Evolutionary conservation across 345 rosid species (phyloP), one percentile per base, ranked within the genome.

Genomic region (Excoecaria cochinchinensis): DNA sequence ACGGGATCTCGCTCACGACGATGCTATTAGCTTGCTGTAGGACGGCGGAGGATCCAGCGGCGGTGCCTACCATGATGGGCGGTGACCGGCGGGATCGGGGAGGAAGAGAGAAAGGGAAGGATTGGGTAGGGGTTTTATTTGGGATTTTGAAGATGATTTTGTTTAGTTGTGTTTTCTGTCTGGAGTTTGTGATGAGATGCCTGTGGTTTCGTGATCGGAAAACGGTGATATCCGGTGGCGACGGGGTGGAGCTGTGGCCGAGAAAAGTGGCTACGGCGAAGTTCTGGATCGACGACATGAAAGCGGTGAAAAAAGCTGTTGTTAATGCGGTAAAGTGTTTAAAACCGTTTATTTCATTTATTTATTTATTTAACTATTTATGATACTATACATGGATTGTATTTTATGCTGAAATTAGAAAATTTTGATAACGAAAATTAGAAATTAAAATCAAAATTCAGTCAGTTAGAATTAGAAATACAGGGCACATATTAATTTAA

Each of bases 191-290:
- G 25, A 4, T 68, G 77, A 86, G 86, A 70, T 21, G 38, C 46
- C 42, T 84, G 64, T 84, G 80, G 78, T 70, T 83, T 61, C 15
- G 79, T 31, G 91, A 90, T 36, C 58, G 72, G 80, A 77, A 80
- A 67, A 87, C 88, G 24, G 81, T n/a, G 63, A 74, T 85, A 3
- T 72, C 80, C 25, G 91, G 92, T 21, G 92, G 91, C n/a, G 85
- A 73, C 0, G 91, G 90, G 51, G 88, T 84, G 83, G 92, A 90
- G 87, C 85, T 84, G 12, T 89, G 90, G 92, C 95, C 88, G 42
- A 84, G 95, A 76, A 87, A 84, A 78, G 62, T 81, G 64, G 87
- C 76, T 17, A 82, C 87, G 12, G 92, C 95, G 14, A 80, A 61
- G 72, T 84, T 90, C 55, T 24, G 48, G 78, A 73, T 90, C 10